A percentile compares a stretch with the other conserved stretches of the same genome.
phyloP scores from a whole-genome alignment of 768 basidiomycete species.

The Psilocybe tampanensis region DNA sequence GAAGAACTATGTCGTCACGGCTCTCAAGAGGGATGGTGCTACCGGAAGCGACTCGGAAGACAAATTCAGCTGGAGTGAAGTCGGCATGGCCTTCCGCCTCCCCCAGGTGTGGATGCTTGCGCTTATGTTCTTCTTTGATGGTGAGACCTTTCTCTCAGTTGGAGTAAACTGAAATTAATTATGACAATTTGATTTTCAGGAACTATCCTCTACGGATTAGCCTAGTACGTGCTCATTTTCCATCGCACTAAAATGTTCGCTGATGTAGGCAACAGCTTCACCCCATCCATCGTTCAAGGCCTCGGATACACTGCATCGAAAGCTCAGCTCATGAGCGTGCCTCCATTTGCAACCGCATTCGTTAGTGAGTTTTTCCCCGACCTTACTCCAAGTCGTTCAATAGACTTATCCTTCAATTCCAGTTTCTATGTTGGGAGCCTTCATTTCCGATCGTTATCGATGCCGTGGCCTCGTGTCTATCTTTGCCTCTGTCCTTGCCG shows the following conservation, averaged over 20 bases:
- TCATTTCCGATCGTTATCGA: slow-evolving; percentile 55
- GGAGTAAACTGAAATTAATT: too few relatives aligned
- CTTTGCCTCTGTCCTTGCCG: slow-evolving; percentile 41
- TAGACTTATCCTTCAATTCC: background rate
- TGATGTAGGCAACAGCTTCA: slow-evolving; percentile 46
- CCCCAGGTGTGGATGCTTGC: slow-evolving; percentile 59
- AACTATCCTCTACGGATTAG: slow-evolving; percentile 49
- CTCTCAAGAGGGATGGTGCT: slow-evolving; percentile 40
- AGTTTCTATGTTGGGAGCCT: slow-evolving; percentile 41
- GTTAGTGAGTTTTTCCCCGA: slow-evolving; percentile 36
- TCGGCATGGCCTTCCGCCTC: slow-evolving; percentile 45
- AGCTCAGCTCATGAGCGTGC: slow-evolving; percentile 67
- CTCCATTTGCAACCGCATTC: slow-evolving; percentile 55
- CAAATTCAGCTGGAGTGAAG: slow-evolving; percentile 60
- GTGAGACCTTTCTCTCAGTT: slow-evolving; percentile 33
- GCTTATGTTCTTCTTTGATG: slow-evolving; percentile 55
- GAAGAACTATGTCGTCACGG: slow-evolving; percentile 27
- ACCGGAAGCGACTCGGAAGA: slow-evolving; percentile 39
- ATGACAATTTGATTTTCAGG: too few relatives aligned
- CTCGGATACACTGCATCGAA: slow-evolving; percentile 57
- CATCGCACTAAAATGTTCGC: background rate
- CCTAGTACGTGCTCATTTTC: slow-evolving; percentile 39
- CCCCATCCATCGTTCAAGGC: slow-evolving; percentile 69
- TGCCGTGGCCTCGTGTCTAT: slow-evolving; percentile 52
- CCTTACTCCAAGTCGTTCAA: background rate